A percentile compares a stretch with the other conserved stretches of the same genome.
Conservation (phyloP, 495 filamentous ascomycete genomes). For the Tuber melanosporum region DNA sequence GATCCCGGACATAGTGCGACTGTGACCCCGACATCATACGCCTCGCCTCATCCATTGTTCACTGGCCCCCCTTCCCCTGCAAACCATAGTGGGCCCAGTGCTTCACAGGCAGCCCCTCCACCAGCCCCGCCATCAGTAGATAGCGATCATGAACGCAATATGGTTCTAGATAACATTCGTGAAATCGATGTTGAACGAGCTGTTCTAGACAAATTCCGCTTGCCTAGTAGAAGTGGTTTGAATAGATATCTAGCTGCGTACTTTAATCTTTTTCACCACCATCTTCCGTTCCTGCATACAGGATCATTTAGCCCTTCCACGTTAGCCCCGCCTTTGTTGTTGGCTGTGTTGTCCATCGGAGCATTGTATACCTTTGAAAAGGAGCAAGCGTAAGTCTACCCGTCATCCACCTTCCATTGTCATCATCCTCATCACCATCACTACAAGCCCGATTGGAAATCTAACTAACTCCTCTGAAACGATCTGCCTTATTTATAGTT, state of each 20-base stretch:
- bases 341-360: slow-evolving; percentile 91
- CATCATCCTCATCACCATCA: slow-evolving; percentile 18
- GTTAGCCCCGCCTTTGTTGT: slow-evolving; percentile 70
- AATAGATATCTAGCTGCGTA: slow-evolving; percentile 92
- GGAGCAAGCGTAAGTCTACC: slow-evolving; percentile 62
- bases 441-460: slow-evolving; percentile 27
- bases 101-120: slow-evolving; percentile 55
- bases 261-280: slow-evolving; percentile 94
- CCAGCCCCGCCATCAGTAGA: slow-evolving; percentile 60
- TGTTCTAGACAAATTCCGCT: slow-evolving; percentile 82
- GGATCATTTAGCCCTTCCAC: slow-evolving; percentile 78
- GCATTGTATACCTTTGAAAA: slow-evolving; percentile 95
- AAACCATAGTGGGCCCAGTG: slow-evolving; percentile 46
- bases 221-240: slow-evolving; percentile 66
- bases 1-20: slow-evolving; percentile 70
- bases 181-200: slow-evolving; percentile 68
- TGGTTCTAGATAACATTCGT: slow-evolving; percentile 79
- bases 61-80: slow-evolving; percentile 65
- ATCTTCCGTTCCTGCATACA: slow-evolving; percentile 92
- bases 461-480: slow-evolving; percentile 16
- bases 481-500: slow-evolving; percentile 40
- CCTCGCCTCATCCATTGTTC: slow-evolving; percentile 52
- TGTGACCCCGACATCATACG: slow-evolving; percentile 47
- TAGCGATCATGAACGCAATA: slow-evolving; percentile 72
- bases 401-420: neutral